Base-by-base conservation (phyloP, 805 yeast genomes). In the Candida pini region DNA sequence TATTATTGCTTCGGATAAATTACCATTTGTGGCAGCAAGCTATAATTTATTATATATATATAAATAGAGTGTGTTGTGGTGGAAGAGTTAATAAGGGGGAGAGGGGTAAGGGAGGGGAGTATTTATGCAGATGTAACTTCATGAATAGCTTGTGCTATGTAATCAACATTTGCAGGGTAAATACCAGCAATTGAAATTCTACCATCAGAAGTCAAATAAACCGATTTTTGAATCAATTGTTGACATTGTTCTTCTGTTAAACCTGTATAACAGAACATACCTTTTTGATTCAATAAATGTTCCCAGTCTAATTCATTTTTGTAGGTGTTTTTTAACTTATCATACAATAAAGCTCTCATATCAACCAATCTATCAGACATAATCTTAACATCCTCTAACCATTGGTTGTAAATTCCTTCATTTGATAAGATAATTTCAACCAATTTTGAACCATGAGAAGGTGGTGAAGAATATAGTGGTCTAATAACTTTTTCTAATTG, bases 181-280 rank as follows among this genome's bases (percentile, higher is more conserved):
- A 92, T 70, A 25, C 97, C 97, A 27, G 95, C 85, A 53, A 90
- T 77, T 34, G 95, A 82, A 57, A 90, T 77, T 56, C 98, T 79
- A 25, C 97, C 97, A 59, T 88, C 92, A 43, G 77, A 71, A 19
- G 96, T 87, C 49, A 92, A 76, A 60, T 90, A 90, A 26, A 90
- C 81, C 13, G 85, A 77, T 58, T 85, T 78, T 33, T 72, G 67
- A 56, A 83, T 81, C 52, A 90, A 69, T 43, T 68, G 63, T 39
- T 75, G 68, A 31, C 86, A 90, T 63, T 88, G 95, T 32, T 73
- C 76, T 29, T 75, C 66, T 21, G 62, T 56, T 43, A 90, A 71
- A 6, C 96, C 96, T 23, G 97, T 89, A 68, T 73, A 90, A 51
- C 90, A 85, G 64, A 90, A 90, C 97, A 90, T 90, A 50, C 98